Conservation (phyloP, 176 grass and related monocot species). For the Oryza brachyantha region DNA sequence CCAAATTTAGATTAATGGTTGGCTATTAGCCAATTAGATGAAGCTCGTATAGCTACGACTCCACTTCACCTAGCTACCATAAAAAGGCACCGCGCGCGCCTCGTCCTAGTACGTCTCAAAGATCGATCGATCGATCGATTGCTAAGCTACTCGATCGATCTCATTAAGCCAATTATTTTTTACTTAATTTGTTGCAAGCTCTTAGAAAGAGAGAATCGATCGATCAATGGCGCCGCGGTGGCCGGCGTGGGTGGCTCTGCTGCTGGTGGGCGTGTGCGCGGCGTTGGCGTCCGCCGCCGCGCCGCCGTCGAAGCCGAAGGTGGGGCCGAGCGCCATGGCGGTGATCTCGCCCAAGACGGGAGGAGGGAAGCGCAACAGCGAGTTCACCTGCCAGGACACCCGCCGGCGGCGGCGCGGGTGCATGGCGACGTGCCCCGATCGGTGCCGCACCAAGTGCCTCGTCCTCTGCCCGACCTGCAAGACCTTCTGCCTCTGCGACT, state of each 20-base stretch:
- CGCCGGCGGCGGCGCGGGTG: neutral
- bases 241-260: neutral
- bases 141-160: too few species aligned
- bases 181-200: too few species aligned
- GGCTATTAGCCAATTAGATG: too few species aligned
- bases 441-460: slow-evolving; percentile 52
- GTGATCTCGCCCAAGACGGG: neutral
- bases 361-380: slow-evolving; percentile 15
- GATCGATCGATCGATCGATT: too few species aligned
- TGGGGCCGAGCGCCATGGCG: neutral
- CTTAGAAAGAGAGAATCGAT: too few species aligned
- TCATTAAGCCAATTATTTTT: too few species aligned
- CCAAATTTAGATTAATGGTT: too few species aligned
- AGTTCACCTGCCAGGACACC: slow-evolving; percentile 27
- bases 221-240: slow-evolving; percentile 31
- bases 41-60: neutral
- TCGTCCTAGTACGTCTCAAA: too few species aligned
- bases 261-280: neutral
- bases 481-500: slow-evolving; percentile 61
- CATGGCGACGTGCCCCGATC: slow-evolving; percentile 20
- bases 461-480: slow-evolving; percentile 55
- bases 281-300: neutral
- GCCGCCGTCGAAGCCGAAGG: neutral
- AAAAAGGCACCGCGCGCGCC: neutral
- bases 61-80: neutral